These are phyloP conservation scores for Actinomucor elegans DNA, from an alignment of 371 early-diverging fungal species.

Conservation along the genomic window DNA sequence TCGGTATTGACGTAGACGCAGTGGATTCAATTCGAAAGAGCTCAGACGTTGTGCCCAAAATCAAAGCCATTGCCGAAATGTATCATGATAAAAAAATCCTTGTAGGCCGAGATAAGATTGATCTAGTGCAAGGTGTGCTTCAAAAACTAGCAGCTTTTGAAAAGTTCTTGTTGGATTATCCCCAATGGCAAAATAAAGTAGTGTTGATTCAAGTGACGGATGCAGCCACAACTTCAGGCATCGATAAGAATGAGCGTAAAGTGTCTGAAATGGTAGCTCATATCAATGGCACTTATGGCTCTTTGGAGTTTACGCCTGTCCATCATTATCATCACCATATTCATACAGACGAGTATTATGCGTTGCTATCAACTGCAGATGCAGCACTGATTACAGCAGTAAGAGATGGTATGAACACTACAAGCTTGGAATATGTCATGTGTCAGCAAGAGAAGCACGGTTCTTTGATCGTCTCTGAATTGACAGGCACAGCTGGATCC, in stretches of 20 bases:
- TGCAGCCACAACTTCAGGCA: conserved; percentile 41
- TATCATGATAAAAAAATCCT: conserved; percentile 95
- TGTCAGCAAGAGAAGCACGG: conserved; percentile 94
- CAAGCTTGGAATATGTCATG: conserved; percentile 96
- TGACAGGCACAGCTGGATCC: conserved; percentile 96
- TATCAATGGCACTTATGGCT: conserved; percentile 94
- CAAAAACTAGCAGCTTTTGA: conserved; percentile 97
- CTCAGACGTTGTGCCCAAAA: conserved; percentile 63
- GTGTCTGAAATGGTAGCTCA: conserved; percentile 88
- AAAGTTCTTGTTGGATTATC: conserved; percentile 86
- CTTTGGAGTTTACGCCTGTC: conserved; percentile 92
- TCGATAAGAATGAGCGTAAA: conserved; percentile 75
- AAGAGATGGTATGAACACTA: conserved; percentile 99
- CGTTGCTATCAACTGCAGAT: conserved; percentile 93
- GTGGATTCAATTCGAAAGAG: conserved; percentile 42
- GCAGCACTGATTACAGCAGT: conserved; percentile 93
- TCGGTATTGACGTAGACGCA: conserved; percentile 89
- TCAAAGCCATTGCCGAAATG: conserved; percentile 76
- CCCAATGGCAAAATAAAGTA: conserved; percentile 86
- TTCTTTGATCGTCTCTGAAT: conserved; percentile 94
- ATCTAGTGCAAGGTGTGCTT: conserved; percentile 97
- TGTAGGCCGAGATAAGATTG: conserved; percentile 97
- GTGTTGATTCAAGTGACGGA: conserved; percentile 86
- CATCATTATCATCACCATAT: conserved; percentile 96
- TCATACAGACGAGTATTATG: conserved; percentile 92